Base-by-base conservation (phyloP, 2,329 filamentous ascomycete genomes). In the Diaporthe sp. region DNA sequence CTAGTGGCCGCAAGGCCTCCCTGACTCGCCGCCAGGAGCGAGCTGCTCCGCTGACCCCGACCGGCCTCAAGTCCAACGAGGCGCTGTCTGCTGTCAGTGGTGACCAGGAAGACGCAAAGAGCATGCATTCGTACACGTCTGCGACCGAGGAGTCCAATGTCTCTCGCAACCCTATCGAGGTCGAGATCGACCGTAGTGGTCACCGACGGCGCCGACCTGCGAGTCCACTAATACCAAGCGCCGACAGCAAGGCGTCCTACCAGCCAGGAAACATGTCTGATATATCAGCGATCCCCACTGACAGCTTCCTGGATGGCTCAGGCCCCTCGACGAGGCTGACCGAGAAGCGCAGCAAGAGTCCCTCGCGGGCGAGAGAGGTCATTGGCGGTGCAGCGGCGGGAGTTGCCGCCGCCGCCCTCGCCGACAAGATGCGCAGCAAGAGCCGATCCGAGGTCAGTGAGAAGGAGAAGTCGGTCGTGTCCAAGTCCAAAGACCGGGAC, bases 131-230 rank as follows among this genome's bases (percentile, higher is more conserved):
- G 51, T 94, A 94, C 82, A 94, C 93, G 46, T 97, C 95, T 70
- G 92, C 90, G 25, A 94, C 92, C 10, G 94, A 95, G 82, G 95
- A 94, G 83, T 96, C 94, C 78, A 95, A 93, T 83, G 89, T 96
- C 74, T 92, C 91, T 44, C 88, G 90, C 72, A 93, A 94, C 72
- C 95, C 95, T 49, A 92, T 98, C 78, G 95, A 98, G 82, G 94
- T 98, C 76, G 96, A 98, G 83, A 94, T 98, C 77, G 90, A 96
- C 80, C 89, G 91, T 68, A 86, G 88, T 78, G 83, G 81, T 69
- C 82, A 82, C 74, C 86, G 88, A 78, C 87, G 89, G 82, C 92
- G 89, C 83, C 89, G 89, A 77, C 89, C 87, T 87, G 94, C 90
- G 85, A 98, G 89, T 78, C 96, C 85, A 83, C 90, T 89, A 81